phyloP scores from a whole-genome alignment of 352 stramenopile species.

The Phytopythium montanum region DNA sequence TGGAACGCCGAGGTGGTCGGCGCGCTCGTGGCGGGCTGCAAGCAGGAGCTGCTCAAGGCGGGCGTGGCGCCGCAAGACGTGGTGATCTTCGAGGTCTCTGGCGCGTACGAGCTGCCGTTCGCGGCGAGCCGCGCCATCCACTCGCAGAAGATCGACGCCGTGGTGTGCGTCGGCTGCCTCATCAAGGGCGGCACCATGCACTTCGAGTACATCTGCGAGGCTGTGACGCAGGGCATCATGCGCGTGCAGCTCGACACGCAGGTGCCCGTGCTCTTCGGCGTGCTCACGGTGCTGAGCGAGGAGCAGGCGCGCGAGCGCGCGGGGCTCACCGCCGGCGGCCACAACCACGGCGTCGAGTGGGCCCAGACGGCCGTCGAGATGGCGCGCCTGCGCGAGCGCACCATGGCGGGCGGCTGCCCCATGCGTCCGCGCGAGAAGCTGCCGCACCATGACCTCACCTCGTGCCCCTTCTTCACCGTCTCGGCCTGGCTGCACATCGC shows the following conservation, averaged over 20 bases:
- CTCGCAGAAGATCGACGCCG: conserved; percentile 95
- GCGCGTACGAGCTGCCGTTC: conserved; percentile 96
- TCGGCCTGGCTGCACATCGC: conserved; percentile 77
- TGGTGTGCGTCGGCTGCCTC: conserved; percentile 94
- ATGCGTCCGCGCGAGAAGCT: conserved; percentile 64
- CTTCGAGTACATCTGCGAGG: conserved; percentile 99
- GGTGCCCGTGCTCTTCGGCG: conserved; percentile 88
- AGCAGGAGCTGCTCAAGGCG: conserved; percentile 54
- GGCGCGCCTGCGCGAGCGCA: conserved; percentile 85
- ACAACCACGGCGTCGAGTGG: conserved; percentile 97
- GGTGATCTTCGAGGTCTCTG: conserved; percentile 86
- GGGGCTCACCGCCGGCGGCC: conserved; percentile 70
- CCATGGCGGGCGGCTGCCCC: conserved; percentile 52
- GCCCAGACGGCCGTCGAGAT: conserved; percentile 97
- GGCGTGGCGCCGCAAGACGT: conserved; percentile 70
- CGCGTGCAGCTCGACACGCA: conserved; percentile 91
- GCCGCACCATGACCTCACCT: conserved; percentile 69
- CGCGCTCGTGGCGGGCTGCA: conserved; percentile 58
- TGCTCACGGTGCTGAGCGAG: conserved; percentile 96
- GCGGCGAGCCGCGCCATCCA: conserved; percentile 87
- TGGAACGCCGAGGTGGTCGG: conserved; percentile 86
- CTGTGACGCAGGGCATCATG: conserved; percentile 96
- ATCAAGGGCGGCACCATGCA: conserved; percentile 99
- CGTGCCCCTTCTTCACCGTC: conserved; percentile 75
- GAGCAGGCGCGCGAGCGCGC: conserved; percentile 93